Conservation (phyloP, 2,329 filamentous ascomycete genomes). For the Cordyceps javanica region DNA sequence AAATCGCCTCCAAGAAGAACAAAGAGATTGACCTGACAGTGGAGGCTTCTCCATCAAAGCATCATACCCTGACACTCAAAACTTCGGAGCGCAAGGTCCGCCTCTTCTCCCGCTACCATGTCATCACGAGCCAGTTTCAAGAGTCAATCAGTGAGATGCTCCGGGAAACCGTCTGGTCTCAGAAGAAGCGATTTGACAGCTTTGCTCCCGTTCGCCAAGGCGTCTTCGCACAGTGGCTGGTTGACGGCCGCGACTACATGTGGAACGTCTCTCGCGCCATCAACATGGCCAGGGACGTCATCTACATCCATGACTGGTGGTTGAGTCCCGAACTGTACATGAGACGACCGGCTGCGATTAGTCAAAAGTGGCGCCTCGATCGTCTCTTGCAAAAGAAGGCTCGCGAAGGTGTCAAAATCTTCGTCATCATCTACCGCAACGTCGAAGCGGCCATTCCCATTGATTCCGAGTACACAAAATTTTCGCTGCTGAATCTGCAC, state of each 20-base stretch:
- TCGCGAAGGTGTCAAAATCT: conserved; percentile 91
- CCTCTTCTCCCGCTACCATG: conserved; percentile 83
- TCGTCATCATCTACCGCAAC: conserved; percentile 96
- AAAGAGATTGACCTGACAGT: conserved; percentile 39
- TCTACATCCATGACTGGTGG: conserved; percentile 99
- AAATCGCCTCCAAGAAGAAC: conserved; percentile 54
- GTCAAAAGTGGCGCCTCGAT: conserved; percentile 95
- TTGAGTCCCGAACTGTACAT: conserved; percentile 93
- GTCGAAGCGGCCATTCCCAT: conserved; percentile 96
- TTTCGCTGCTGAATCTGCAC: conserved; percentile 88
- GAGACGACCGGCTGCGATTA: conserved; percentile 87
- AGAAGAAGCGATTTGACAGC: conserved; percentile 81
- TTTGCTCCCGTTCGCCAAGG: conserved; percentile 84
- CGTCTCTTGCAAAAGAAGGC: conserved; percentile 90
- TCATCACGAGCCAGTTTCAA: conserved; percentile 85
- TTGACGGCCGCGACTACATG: conserved; percentile 97
- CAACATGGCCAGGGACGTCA: conserved; percentile 93
- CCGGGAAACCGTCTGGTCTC: conserved; percentile 73
- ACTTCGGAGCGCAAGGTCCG: conserved; percentile 92
- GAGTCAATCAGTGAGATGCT: conserved; percentile 87
- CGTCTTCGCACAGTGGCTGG: conserved; percentile 91
- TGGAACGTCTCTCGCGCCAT: conserved; percentile 98
- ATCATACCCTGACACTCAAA: conserved; percentile 80
- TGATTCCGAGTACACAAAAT: conserved; percentile 97
- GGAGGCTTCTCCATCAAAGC: conserved; percentile 44